Percentiles rank a stretch among this genome's conserved stretches.
Evolutionary conservation across 2,329 filamentous ascomycete genomes (phyloP).

Genomic region (Colletotrichum aenigma): DNA sequence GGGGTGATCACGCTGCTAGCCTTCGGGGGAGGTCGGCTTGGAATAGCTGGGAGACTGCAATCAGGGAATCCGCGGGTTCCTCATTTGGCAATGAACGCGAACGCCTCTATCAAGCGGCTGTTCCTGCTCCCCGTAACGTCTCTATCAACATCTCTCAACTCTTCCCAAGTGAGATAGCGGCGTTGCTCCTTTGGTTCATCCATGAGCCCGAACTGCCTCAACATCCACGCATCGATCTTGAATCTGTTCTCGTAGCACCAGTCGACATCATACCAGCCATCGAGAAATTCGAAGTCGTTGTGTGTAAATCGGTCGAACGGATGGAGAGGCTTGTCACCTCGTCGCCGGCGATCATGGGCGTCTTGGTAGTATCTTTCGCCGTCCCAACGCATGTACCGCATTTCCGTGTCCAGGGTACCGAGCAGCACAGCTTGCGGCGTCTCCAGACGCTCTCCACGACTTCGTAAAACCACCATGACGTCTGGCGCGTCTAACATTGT

Average conservation of each 20-base stretch:
- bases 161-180: background rate
- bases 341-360: background rate
- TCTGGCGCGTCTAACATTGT: background rate
- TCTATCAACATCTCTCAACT: background rate
- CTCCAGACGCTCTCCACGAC: accelerated
- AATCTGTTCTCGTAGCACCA: background rate
- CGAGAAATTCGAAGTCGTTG: background rate
- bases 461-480: background rate
- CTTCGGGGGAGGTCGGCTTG: background rate
- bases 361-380: no score
- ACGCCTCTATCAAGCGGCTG: accelerated
- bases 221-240: background rate
- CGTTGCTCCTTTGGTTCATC: background rate
- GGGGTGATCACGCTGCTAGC: background rate
- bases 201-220: background rate
- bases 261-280: background rate
- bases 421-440: accelerated
- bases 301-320: background rate
- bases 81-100: background rate
- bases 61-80: background rate
- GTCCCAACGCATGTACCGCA: no score
- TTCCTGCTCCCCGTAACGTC: background rate
- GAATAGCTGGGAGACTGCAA: background rate
- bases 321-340: background rate
- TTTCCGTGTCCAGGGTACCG: no score